Base-by-base conservation (phyloP, 768 basidiomycete species). In the Dacryopinax primogenitus region DNA sequence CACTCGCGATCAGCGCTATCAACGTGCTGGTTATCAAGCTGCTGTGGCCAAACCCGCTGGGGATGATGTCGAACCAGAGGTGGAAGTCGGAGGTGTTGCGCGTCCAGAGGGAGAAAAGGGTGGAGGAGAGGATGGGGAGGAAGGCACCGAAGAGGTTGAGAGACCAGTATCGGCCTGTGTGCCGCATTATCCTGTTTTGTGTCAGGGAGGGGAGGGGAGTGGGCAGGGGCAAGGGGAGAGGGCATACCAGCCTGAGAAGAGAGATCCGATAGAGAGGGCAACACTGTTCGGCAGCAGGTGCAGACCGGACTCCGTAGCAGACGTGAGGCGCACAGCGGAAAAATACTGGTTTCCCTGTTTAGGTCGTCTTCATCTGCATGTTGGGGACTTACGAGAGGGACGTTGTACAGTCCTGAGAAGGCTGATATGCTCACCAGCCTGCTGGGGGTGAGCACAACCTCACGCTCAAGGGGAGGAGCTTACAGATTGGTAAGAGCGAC, bases 241-340 rank as follows among this genome's bases (percentile, higher is more conserved):
- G 66, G 77, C 82, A 69, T 73, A 88, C 85, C 86, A 94, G 70
- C 95, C 95, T 41, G 91, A 90, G 62, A 86, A 79, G 33, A 99
- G 81, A 68, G 92, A 94, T 26, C 95, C 95, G 0, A 80, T 77
- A 1, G 92, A 87, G 64, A 96, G 81, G 62, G 88, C 86, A 67
- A 89, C 76, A 35, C 90, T 91, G 76, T 95, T 93, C 26, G 94
- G 92, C 36, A 98, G 76, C 23, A 99, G 77, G 77, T 94, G 94
- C 32, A 88, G 78, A 32, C 90, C 89, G 64, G 93, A 81, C 66
- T 80, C 78, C 45, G 86, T 82, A 26, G 92, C 81, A 15, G 83
- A 83, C 66, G 80, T 77, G 30, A 89, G 76, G 70, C 84, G 80
- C 36, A 92, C 92, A 21, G 90, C 86, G 66, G 87, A 84, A 72